These are phyloP conservation scores for Tuber magnatum DNA, from an alignment of 495 filamentous ascomycete species.

Conservation along the genomic window DNA sequence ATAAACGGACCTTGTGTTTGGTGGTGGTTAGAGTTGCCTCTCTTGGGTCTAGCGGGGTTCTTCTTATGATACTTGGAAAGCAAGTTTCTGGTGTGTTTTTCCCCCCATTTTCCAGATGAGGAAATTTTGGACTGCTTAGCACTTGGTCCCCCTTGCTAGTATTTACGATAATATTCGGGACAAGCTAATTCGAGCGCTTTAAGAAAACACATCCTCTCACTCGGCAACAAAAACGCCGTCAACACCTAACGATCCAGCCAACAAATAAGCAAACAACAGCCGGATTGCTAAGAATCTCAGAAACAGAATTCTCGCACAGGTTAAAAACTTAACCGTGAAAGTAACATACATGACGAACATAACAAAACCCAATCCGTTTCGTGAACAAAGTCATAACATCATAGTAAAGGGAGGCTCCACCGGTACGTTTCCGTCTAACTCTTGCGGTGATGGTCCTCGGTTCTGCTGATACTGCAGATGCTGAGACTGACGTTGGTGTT, in stretches of 20 bases:
- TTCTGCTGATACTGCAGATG: background rate
- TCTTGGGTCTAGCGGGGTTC: too few species aligned
- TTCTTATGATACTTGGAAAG: too few species aligned
- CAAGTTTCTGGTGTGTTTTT: too few species aligned
- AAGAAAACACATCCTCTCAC: background rate
- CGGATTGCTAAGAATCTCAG: background rate
- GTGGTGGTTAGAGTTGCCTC: too few species aligned
- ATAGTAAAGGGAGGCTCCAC: background rate
- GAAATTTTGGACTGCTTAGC: too few species aligned
- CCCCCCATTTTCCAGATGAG: too few species aligned
- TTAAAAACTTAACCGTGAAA: background rate
- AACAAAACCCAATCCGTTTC: background rate
- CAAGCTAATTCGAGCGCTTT: background rate
- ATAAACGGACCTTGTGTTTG: too few species aligned
- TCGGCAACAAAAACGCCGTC: background rate
- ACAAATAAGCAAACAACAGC: background rate
- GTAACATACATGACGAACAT: background rate
- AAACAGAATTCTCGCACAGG: background rate
- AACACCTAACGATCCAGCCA: background rate
- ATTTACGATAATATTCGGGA: background rate
- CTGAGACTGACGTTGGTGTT: too few species aligned
- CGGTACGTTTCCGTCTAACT: background rate
- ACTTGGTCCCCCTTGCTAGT: too few species aligned
- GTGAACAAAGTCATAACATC: background rate
- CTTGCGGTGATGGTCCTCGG: background rate